Base-by-base conservation (phyloP, 306 rosid species). In the Cicer pinnatifidum region DNA sequence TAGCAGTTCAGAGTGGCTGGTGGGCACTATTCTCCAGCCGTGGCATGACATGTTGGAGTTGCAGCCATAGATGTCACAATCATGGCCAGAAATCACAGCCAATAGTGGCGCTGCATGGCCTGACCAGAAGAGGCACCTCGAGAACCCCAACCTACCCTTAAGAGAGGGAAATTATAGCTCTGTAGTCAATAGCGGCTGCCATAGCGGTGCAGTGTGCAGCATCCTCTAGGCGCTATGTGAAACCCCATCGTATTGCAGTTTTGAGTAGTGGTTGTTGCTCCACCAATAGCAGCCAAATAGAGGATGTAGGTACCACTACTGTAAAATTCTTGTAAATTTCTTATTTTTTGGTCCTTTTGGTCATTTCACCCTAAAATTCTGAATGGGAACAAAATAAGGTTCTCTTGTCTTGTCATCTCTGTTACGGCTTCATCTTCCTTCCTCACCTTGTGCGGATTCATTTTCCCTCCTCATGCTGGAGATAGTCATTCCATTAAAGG, bases 301-400 rank as follows among this genome's bases (percentile, higher is more conserved):
- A 4, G 1, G 58, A 58, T 58, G 39, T 13, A 58, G 39, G 9
- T 58, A 6, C 64, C 17, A 28, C 41, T 28, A 11, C 41, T 2
- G 12, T 58, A 58, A 28, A 23, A 11, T 9, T 58, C 5, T 28
- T 58, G 64, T 57, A 58, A 58, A 11, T 11, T 28, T 58, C 17
- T 58, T 2, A 2, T 28, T 58, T 58, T 28, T 58, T 11, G 41
- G 41, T 11, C 41, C 12, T 56, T 7, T 9, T 57, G 40, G 64
- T 57, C 64, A 23, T 57, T 57, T 33, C 39, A 28, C 39, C 64
- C n/a, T 57, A 6, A 23, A 57, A 57, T 57, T 57, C 40, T 57
- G 16, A 57, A 57, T 12, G 40, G 64, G 40, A 57, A 28, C 40
- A 57, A 57, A 23, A 33, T 11, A 23, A 13, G 7, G 15, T 10